These are phyloP conservation scores for Colletotrichum sp. DNA, from an alignment of 2,329 filamentous ascomycete species.

Conservation along the genomic window DNA sequence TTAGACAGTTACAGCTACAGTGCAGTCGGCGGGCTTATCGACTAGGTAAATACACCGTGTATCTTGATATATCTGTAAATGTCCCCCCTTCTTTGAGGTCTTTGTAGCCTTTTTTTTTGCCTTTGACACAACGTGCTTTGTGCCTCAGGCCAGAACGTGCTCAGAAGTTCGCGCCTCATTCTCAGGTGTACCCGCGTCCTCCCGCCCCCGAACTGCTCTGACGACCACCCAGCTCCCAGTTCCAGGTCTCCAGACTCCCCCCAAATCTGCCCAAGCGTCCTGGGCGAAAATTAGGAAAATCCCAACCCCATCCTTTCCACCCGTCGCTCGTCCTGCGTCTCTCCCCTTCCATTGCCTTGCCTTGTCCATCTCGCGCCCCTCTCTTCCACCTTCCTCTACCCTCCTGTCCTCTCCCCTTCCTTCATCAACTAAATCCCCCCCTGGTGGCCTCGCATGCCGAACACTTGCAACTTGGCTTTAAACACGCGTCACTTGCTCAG, in stretches of 20 bases:
- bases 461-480: slow-evolving; percentile 8
- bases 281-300: slow-evolving; percentile 27
- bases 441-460: slow-evolving; percentile 19
- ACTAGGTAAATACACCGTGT: neutral
- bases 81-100: neutral
- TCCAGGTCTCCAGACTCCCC: slow-evolving; percentile 16
- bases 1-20: neutral
- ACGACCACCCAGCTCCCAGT: neutral
- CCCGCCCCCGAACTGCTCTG: neutral
- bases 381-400: slow-evolving; percentile 3
- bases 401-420: neutral
- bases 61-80: neutral
- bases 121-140: neutral
- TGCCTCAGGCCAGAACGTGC: slow-evolving; percentile 21
- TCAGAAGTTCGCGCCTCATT: slow-evolving; percentile 17
- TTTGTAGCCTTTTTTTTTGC: neutral
- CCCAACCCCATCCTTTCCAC: slow-evolving; percentile 29
- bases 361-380: slow-evolving; percentile 6
- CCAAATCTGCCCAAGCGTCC: slow-evolving; percentile 23
- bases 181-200: slow-evolving; percentile 16
- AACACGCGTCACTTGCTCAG: neutral
- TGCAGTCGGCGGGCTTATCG: neutral
- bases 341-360: slow-evolving; percentile 13
- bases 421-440: slow-evolving; percentile 7
- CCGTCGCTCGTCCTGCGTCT: slow-evolving; percentile 6